phyloP scores from a whole-genome alignment of 176 grass and related monocot species.

The Phoenix roebelenii region DNA sequence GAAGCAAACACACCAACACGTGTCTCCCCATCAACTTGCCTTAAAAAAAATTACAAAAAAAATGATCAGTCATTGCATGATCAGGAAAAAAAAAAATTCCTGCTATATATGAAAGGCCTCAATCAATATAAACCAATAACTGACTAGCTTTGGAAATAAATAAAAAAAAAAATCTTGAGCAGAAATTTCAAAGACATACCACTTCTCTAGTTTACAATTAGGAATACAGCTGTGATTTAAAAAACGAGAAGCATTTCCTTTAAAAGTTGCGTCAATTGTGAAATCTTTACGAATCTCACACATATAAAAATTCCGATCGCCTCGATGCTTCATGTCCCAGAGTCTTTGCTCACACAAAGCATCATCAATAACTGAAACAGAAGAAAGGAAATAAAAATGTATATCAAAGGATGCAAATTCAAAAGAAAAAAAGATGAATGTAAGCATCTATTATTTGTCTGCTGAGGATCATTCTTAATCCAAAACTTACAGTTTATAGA shows the following conservation, averaged over 20 bases:
- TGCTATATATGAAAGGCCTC: too few species aligned
- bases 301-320: conserved; percentile 94
- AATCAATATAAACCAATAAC: too few species aligned
- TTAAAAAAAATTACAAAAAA: conserved; percentile 24
- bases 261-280: conserved; percentile 96
- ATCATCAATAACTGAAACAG: conserved; percentile 82
- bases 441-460: background rate
- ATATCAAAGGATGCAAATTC: background rate
- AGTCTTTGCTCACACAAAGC: conserved; percentile 81
- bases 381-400: conserved; percentile 16
- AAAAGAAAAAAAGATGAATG: conserved; percentile 6
- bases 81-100: too few species aligned
- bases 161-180: too few species aligned
- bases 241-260: conserved; percentile 91
- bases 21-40: conserved; percentile 82
- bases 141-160: too few species aligned
- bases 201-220: conserved; percentile 97
- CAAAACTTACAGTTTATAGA: too few species aligned
- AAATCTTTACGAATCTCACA: conserved; percentile 95
- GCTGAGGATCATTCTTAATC: background rate
- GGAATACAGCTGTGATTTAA: conserved; percentile 94
- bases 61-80: conserved; percentile 19
- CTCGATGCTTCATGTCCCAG: conserved; percentile 71
- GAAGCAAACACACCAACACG: conserved; percentile 73
- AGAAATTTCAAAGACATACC: conserved; percentile 29